Base-by-base conservation (phyloP, 2,329 filamentous ascomycete species). In the Raffaelea albimanens region DNA sequence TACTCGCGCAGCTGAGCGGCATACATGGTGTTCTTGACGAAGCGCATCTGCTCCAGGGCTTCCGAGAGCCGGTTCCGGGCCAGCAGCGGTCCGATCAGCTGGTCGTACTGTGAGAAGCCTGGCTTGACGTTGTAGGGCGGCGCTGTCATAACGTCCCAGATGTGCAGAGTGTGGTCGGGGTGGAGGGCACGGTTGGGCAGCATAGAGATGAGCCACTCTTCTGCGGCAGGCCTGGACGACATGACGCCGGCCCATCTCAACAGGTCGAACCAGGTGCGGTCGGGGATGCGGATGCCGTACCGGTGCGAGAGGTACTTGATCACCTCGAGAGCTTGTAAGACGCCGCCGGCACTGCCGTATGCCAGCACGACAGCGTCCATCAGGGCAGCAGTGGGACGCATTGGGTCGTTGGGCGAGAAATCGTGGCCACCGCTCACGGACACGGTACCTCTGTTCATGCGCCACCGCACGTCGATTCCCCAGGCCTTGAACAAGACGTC, bases 171-270 rank as follows among this genome's bases (percentile, higher is more conserved):
- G n/a, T 74, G 67, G 3, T 64, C 52, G 3, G 57, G 42, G 0
- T 66, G 59, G 8, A 81, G 51, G 47, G 64, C 23, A 41, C 64
- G 61, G 39, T 57, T 52, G 1, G 45, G 23, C 39, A 63, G 59
- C 2, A 58, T 58, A 19, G 64, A 58, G 2, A 59, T 47, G 40
- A 53, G 56, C 62, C 69, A 71, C 53, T 67, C 63, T 46, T 54
- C 64, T 43, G 52, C 52, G 33, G 56, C 61, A 43, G 62, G 64
- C 48, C 63, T 68, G 39, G 58, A 67, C 52, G 60, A 66, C 38
- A 80, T 68, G 10, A 85, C 67, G 56, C 79, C 83, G 0, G 82
- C 73, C 75, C 83, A 86, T 51, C 78, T 70, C 16, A 90, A 67
- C 2, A 91, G 63, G 47, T 82, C 75, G 8, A 71, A 69, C 86